phyloP scores from a whole-genome alignment of 108 stramenopile species.

The Skeletonema marinoi region DNA sequence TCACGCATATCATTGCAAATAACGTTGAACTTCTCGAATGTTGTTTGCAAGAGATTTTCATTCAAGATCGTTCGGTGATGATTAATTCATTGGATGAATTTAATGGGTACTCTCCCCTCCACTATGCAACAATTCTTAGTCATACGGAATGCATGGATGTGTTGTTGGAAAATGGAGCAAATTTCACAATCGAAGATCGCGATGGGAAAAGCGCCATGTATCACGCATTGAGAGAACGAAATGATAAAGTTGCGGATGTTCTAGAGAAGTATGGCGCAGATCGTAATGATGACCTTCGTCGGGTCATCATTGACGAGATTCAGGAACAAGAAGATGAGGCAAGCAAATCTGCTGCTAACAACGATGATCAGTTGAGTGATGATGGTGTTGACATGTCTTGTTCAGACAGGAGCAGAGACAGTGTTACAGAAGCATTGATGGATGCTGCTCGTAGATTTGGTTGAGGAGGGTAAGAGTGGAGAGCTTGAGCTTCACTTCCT shows the following conservation, averaged over 20 bases:
- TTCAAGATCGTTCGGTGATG: neutral
- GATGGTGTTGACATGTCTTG: neutral
- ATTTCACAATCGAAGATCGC: conserved; percentile 11
- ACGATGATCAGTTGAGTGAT: neutral
- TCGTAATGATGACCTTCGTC: neutral
- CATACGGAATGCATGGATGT: conserved; percentile 28
- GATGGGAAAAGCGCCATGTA: conserved; percentile 35
- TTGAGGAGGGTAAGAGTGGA: neutral
- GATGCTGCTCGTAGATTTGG: neutral
- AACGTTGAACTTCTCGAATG: conserved; percentile 14
- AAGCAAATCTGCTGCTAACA: neutral
- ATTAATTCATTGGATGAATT: conserved; percentile 22
- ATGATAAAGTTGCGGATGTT: conserved; percentile 1
- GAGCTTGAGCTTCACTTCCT: conserved; percentile 26
- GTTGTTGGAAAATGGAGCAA: conserved; percentile 30
- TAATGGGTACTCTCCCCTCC: conserved; percentile 29
- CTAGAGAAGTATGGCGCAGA: conserved; percentile 15
- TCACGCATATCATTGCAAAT: conserved; percentile 17
- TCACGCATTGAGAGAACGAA: conserved; percentile 18
- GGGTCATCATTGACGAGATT: neutral
- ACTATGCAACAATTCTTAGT: conserved; percentile 32
- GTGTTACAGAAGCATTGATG: neutral
- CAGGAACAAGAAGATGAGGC: conserved; percentile 1
- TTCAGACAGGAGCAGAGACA: neutral
- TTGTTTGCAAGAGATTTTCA: neutral